These are phyloP conservation scores for Tolypocladium capitatum DNA, from an alignment of 2,329 filamentous ascomycete species.

Conservation along the genomic window DNA sequence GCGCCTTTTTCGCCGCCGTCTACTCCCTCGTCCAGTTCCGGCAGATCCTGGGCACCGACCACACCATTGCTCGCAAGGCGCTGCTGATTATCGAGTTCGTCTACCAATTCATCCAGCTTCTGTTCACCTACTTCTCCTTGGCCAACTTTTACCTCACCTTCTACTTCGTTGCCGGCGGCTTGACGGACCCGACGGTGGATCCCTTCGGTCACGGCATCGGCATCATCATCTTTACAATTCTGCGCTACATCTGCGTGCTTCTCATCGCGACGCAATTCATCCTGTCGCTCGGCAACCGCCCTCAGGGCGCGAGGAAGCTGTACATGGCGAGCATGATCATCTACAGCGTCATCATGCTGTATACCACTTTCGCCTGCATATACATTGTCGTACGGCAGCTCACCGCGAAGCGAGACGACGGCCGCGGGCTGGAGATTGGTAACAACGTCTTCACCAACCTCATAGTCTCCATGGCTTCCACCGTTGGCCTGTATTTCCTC, in stretches of 20 bases:
- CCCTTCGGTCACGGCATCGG: slow-evolving; percentile 86
- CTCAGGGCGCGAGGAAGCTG: slow-evolving; percentile 84
- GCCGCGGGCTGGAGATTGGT: slow-evolving; percentile 44
- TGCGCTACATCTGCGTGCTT: slow-evolving; percentile 75
- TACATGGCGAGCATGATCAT: slow-evolving; percentile 79
- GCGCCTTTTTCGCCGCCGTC: slow-evolving; percentile 95
- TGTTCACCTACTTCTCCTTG: slow-evolving; percentile 96
- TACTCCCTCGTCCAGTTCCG: slow-evolving; percentile 93
- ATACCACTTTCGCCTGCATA: slow-evolving; percentile 79
- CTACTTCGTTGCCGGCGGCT: slow-evolving; percentile 90
- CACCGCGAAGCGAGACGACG: slow-evolving; percentile 28
- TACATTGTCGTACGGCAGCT: slow-evolving; percentile 85
- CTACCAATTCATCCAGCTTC: slow-evolving; percentile 82
- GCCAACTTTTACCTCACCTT: slow-evolving; percentile 99
- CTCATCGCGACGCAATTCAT: slow-evolving; percentile 95
- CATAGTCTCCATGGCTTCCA: slow-evolving; percentile 78
- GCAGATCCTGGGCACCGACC: slow-evolving; percentile 88
- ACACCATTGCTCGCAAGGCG: slow-evolving; percentile 77
- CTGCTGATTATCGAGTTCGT: slow-evolving; percentile 89
- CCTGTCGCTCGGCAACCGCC: slow-evolving; percentile 86
- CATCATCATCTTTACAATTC: slow-evolving; percentile 69
- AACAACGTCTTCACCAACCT: slow-evolving; percentile 93
- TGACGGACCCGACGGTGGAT: slow-evolving; percentile 66
- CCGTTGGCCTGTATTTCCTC: slow-evolving; percentile 85
- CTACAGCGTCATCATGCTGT: slow-evolving; percentile 90